phyloP scores from a whole-genome alignment of 2,329 filamentous ascomycete genomes.

The Volutella citrinella region DNA sequence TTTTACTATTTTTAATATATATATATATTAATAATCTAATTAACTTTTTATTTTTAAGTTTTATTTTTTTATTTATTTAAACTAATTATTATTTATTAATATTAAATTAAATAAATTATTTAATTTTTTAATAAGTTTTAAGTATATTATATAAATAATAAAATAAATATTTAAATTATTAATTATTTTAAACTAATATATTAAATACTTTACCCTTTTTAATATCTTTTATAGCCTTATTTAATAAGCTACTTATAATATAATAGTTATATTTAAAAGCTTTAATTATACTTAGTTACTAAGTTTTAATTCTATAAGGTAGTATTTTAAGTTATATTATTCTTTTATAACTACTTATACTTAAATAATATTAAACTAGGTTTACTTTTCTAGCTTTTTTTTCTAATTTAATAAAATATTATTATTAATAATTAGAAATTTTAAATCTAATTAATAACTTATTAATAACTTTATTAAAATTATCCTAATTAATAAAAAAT shows the following conservation, averaged over 20 bases:
- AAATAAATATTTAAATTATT: background rate
- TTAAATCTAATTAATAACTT: background rate
- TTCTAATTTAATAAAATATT: background rate
- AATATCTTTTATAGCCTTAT: background rate
- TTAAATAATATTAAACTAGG: background rate
- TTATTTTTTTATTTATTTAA: background rate
- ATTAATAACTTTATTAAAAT: background rate
- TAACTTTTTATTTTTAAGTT: background rate
- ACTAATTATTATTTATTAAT: too few species aligned
- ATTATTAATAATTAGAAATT: background rate
- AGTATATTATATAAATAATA: background rate
- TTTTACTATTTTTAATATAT: background rate
- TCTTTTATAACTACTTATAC: background rate
- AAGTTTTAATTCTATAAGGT: background rate
- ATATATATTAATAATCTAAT: background rate
- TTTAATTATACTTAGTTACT: background rate
- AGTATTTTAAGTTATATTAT: background rate
- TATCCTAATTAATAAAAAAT: background rate
- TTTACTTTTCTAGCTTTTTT: background rate
- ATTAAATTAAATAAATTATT: background rate
- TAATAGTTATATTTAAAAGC: conserved; percentile 3
- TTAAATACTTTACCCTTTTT: too few species aligned
- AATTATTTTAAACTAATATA: background rate
- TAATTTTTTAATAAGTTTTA: background rate
- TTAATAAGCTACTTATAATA: conserved; percentile 4